Percentiles rank a stretch among this genome's conserved stretches.
phyloP scores from a whole-genome alignment of 1,284 basidiomycete species.

The Cryptococcus sp. region DNA sequence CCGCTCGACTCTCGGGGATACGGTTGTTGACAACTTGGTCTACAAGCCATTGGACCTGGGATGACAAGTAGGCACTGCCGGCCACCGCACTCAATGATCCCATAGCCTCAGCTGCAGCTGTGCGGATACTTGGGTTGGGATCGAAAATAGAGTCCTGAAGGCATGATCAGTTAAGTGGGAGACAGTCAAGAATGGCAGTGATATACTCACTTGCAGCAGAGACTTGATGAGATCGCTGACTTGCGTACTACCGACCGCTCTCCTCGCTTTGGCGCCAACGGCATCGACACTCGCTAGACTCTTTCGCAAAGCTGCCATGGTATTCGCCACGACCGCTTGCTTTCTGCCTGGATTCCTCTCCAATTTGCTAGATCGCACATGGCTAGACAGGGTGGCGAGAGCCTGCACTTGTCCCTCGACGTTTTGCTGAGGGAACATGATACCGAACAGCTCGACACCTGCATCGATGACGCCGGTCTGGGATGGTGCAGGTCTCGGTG shows the following conservation, averaged over 20 bases:
- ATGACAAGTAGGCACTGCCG: slow-evolving; percentile 80
- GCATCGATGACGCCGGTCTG: slow-evolving; percentile 85
- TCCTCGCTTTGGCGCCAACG: slow-evolving; percentile 61
- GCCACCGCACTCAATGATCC: slow-evolving; percentile 84
- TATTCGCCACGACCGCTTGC: slow-evolving; percentile 82
- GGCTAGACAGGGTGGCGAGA: slow-evolving; percentile 64
- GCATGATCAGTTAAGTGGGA: too few species aligned
- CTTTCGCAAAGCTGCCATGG: slow-evolving; percentile 75
- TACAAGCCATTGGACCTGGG: slow-evolving; percentile 87
- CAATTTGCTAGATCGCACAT: slow-evolving; percentile 72
- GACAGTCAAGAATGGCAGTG: background rate
- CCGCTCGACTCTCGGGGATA: slow-evolving; percentile 88
- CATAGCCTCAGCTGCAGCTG: slow-evolving; percentile 83
- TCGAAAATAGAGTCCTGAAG: slow-evolving; percentile 76
- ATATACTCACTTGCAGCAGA: slow-evolving; percentile 68
- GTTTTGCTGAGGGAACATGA: slow-evolving; percentile 78
- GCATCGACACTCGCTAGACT: slow-evolving; percentile 66
- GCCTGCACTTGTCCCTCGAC: slow-evolving; percentile 66
- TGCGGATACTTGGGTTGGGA: slow-evolving; percentile 73
- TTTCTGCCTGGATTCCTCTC: slow-evolving; percentile 89
- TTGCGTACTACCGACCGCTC: slow-evolving; percentile 69
- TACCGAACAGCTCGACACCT: slow-evolving; percentile 81
- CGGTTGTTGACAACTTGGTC: slow-evolving; percentile 97
- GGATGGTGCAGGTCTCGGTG: slow-evolving; percentile 65
- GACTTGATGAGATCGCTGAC: slow-evolving; percentile 70